Evolutionary conservation across 176 grass and related monocot species (phyloP), one percentile per base, ranked within the genome.

Genomic region (Zea luxurians): DNA sequence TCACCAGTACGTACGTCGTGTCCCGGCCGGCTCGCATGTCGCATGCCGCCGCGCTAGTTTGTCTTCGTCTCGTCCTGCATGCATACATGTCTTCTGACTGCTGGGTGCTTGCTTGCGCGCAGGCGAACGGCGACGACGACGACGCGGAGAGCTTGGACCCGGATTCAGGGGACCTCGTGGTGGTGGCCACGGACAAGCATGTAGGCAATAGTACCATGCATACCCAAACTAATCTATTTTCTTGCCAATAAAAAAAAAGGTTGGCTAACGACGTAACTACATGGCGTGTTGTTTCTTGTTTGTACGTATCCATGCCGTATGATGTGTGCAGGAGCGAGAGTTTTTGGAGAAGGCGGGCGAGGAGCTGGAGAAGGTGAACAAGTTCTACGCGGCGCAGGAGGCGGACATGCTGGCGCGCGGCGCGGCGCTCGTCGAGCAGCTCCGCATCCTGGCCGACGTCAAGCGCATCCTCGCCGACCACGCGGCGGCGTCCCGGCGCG

Each of bases 331-430:
- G 38, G 90, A 87, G 70, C 86, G 77, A 8, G 88, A 75, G 63
- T 99, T 99, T 0, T 13, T 92, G 72, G 92, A 95, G 87, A 76
- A 57, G 60, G 55, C 91, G 58, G 88, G 91, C 21, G 78, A 92
- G 66, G 96, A 98, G 85, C 82, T 98, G 53, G 80, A 87, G 61
- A 98, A 98, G 78, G 96, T 98, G 83, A 88, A 79, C 55, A 44
- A 42, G 46, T 98, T 98, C 85, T 94, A 98, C 78, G 80, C 44
- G 3, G 2, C 16, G 68, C 74, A 79, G 75, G 96, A 98, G 77
- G 48, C 63, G 52, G 89, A 88, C 78, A 88, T 92, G 55, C 89
- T 91, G 13, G 85, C 72, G 38, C 84, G 81, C 79, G 90, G 91
- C 35, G 90, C 83, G 3, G 82, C 77, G 8, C 78, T 99, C 7